A percentile compares a stretch with the other conserved stretches of the same genome.
Conservation (phyloP, 2,329 filamentous ascomycete species). For the Fusarium domesticum region DNA sequence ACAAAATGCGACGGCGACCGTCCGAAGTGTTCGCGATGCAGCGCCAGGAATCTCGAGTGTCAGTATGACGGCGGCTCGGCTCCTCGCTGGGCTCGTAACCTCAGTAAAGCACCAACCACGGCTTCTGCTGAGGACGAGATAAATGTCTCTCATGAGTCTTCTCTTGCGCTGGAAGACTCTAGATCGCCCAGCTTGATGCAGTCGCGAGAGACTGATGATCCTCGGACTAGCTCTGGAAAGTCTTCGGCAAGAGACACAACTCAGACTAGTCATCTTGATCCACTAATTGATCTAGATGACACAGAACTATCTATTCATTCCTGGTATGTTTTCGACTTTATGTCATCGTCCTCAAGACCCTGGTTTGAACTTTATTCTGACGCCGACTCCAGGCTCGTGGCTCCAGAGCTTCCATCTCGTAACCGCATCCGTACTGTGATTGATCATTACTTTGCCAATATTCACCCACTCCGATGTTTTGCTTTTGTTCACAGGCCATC, state of each 20-base stretch:
- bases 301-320: conserved; percentile 29
- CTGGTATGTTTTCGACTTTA: conserved; percentile 18
- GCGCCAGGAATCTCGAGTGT: conserved; percentile 35
- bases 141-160: conserved; percentile 19
- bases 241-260: conserved; percentile 21
- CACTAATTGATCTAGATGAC: conserved; percentile 27
- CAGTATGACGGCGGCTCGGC: conserved; percentile 39
- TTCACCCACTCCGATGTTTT: conserved; percentile 41
- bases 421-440: conserved; percentile 37
- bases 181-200: conserved; percentile 26
- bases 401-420: conserved; percentile 32
- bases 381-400: conserved; percentile 30
- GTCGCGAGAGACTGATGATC: conserved; percentile 24
- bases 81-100: conserved; percentile 37
- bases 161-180: conserved; percentile 15
- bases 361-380: background rate
- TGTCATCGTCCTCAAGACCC: no score
- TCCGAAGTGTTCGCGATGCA: conserved; percentile 38
- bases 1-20: conserved; percentile 43
- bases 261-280: conserved; percentile 4
- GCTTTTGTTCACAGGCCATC: conserved; percentile 41
- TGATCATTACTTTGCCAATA: conserved; percentile 39
- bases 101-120: conserved; percentile 28
- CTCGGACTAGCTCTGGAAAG: conserved; percentile 13
- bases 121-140: conserved; percentile 24